phyloP scores from a whole-genome alignment of 805 yeast genomes.

The Pichia manshurica region DNA sequence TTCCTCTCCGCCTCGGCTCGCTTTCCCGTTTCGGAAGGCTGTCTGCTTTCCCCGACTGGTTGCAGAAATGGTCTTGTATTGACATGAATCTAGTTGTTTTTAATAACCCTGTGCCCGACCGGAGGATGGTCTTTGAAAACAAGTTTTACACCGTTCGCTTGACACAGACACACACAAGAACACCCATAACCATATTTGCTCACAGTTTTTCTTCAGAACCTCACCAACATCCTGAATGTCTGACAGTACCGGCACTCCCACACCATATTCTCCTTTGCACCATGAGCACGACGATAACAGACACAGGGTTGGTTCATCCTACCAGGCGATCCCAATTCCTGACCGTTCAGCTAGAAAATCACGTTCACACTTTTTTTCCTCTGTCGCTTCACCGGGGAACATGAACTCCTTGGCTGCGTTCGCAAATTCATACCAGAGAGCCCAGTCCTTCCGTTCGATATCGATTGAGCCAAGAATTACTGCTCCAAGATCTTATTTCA shows the following conservation, averaged over 20 bases:
- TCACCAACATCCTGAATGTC: too few relatives aligned
- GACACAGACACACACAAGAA: too few relatives aligned
- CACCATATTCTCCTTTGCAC: slow-evolving; percentile 5
- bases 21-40: too few relatives aligned
- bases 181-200: too few relatives aligned
- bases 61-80: too few relatives aligned
- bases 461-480: slow-evolving; percentile 51
- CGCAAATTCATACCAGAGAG: slow-evolving; percentile 74
- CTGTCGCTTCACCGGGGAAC: slow-evolving; percentile 9
- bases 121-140: too few relatives aligned
- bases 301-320: slow-evolving; percentile 1
- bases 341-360: not conserved
- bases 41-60: too few relatives aligned
- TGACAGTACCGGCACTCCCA: not conserved
- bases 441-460: slow-evolving; percentile 59
- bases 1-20: too few relatives aligned
- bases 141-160: too few relatives aligned
- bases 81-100: too few relatives aligned
- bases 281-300: slow-evolving; percentile 1
- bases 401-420: slow-evolving; percentile 59
- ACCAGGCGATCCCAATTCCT: slow-evolving; percentile 11
- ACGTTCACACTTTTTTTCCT: slow-evolving; percentile 5
- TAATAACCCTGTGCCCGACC: too few relatives aligned
- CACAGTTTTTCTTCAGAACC: too few relatives aligned
- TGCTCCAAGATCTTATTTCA: slow-evolving; percentile 59